Evolutionary conservation across 176 grass and related monocot genomes (phyloP).

Genomic region (Carex pumila): DNA sequence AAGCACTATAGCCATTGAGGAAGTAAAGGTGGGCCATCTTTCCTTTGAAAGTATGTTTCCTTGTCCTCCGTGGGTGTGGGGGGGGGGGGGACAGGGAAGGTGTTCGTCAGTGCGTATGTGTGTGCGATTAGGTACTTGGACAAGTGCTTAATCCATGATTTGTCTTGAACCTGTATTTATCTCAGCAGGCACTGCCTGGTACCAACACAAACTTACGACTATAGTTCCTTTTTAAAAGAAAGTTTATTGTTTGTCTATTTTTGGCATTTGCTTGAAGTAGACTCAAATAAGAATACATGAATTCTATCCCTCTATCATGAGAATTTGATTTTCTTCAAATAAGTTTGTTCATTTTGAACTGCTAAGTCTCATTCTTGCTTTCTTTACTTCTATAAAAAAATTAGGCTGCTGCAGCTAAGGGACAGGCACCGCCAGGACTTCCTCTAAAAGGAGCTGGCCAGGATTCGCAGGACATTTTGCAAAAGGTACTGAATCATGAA

Average conservation of each 20-base stretch:
- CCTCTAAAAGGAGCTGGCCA: slow-evolving; percentile 78
- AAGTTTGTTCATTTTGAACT: not conserved
- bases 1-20: slow-evolving; percentile 97
- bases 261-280: not conserved
- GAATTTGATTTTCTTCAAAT: not conserved
- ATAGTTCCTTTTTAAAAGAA: slow-evolving; percentile 5
- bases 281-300: not conserved
- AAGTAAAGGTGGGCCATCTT: slow-evolving; percentile 71
- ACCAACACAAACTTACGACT: not conserved
- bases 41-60: not conserved
- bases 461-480: slow-evolving; percentile 51
- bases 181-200: not conserved
- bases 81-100: not conserved
- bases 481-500: slow-evolving; percentile 38
- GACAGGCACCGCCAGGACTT: slow-evolving; percentile 76
- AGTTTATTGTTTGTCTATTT: not conserved
- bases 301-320: not conserved
- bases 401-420: slow-evolving; percentile 90
- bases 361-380: slow-evolving; percentile 3
- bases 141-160: not conserved
- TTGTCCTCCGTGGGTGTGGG: not conserved
- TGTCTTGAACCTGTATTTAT: not conserved
- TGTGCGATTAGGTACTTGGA: not conserved
- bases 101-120: not conserved
- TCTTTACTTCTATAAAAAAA: slow-evolving; percentile 12